Percentiles rank a stretch among this genome's conserved stretches.
phyloP scores from a whole-genome alignment of 192 early-diverging fungal species.

The Cetraspora pellucida region DNA sequence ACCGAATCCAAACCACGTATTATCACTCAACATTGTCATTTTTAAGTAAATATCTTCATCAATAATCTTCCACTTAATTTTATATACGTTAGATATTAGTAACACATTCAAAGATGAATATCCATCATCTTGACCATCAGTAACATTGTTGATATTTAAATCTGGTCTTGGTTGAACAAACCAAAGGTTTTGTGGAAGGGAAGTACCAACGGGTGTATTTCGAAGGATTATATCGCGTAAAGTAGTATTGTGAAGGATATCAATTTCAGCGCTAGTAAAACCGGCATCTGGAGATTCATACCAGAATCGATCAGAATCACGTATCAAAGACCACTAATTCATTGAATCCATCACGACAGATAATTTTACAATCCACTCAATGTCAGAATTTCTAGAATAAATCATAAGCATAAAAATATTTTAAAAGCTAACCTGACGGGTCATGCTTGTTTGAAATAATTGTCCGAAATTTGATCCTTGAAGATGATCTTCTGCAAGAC shows the following conservation, averaged over 20 bases:
- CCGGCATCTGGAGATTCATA: conserved; percentile 44
- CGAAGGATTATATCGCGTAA: conserved; percentile 24
- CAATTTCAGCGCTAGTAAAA: conserved; percentile 44
- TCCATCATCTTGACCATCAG: neutral
- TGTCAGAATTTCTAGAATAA: no score
- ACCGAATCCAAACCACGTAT: conserved; percentile 19
- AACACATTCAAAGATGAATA: neutral
- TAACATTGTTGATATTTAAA: neutral
- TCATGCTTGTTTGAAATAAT: neutral
- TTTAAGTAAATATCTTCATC: neutral
- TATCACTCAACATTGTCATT: neutral
- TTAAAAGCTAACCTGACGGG: neutral
- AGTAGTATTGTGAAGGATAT: conserved; percentile 27
- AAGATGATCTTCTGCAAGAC: conserved; percentile 31
- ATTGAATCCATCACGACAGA: neutral
- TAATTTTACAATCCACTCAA: no score
- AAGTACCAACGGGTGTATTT: neutral
- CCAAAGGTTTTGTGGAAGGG: conserved; percentile 5
- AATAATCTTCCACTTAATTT: conserved; percentile 6
- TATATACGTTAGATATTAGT: neutral
- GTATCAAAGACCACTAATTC: conserved; percentile 44
- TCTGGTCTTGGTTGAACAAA: neutral
- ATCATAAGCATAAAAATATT: no score
- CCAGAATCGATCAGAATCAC: conserved; percentile 59
- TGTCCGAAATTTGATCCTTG: conserved; percentile 15